Conservation (phyloP, 2,329 filamentous ascomycete genomes). For the Aspergillus amoenus region DNA sequence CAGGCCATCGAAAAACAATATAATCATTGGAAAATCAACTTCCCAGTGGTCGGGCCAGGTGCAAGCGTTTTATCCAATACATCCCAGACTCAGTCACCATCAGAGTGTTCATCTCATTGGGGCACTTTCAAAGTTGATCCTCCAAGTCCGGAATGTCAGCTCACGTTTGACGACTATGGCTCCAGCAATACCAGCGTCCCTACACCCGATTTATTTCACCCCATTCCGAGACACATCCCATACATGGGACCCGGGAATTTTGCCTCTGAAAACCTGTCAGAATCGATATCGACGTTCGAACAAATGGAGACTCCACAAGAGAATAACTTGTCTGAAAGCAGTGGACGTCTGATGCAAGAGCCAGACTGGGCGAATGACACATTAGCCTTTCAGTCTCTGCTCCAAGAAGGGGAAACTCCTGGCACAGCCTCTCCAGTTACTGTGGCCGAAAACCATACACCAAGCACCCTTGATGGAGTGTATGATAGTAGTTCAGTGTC, state of each 20-base stretch:
- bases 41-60: constrained; percentile 4
- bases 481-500: constrained; percentile 1
- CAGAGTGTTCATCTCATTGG: background rate
- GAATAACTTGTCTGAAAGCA: background rate
- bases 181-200: background rate
- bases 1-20: constrained; percentile 1
- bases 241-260: constrained; percentile 10
- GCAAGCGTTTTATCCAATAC: background rate
- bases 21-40: constrained; percentile 9
- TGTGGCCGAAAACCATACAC: constrained; percentile 1
- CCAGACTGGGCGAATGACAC: constrained; percentile 8
- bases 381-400: background rate
- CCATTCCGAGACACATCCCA: constrained; percentile 8
- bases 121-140: background rate
- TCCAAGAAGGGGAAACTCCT: constrained; percentile 3
- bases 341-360: background rate
- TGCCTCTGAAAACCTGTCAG: constrained; percentile 11
- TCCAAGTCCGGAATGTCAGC: background rate
- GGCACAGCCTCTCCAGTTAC: constrained; percentile 3
- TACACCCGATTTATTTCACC: constrained; percentile 12
- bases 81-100: constrained; percentile 3
- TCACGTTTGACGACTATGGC: background rate
- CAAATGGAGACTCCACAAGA: background rate
- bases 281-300: constrained; percentile 7
- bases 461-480: background rate